phyloP scores from a whole-genome alignment of 768 basidiomycete genomes.

The Crucibulum laeve region DNA sequence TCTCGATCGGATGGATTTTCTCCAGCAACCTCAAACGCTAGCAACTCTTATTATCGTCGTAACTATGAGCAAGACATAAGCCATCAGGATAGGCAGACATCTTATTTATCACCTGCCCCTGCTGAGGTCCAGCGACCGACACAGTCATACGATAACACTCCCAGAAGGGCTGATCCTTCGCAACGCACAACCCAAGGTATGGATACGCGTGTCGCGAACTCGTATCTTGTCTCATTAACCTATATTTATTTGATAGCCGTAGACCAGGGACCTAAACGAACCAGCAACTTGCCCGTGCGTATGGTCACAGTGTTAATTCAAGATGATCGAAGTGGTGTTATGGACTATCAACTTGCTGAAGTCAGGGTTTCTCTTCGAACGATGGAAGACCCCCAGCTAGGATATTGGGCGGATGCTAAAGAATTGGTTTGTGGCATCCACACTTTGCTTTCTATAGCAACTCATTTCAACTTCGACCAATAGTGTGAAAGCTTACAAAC shows the following conservation, averaged over 20 bases:
- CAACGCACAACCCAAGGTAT: not conserved
- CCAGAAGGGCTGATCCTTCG: not conserved
- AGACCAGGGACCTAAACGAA: not conserved
- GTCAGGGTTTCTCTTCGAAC: constrained; percentile 54
- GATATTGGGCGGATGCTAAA: constrained; percentile 69
- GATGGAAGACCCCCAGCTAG: constrained; percentile 36
- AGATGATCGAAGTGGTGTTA: constrained; percentile 48
- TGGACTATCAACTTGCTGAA: constrained; percentile 61
- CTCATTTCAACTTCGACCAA: constrained; percentile 1
- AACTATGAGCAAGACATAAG: constrained; percentile 15
- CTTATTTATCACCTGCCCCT: not conserved
- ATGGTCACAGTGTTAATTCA: constrained; percentile 68
- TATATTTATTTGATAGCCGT: not conserved
- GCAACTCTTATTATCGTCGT: constrained; percentile 11
- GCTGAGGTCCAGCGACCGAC: not conserved
- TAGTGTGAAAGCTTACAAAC: constrained; percentile 52
- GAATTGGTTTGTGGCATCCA: constrained; percentile 39
- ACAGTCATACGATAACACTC: not conserved
- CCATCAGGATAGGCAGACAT: constrained; percentile 1
- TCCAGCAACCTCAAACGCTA: not conserved
- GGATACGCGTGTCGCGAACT: not conserved
- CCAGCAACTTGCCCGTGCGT: constrained; percentile 21
- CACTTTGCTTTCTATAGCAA: not conserved
- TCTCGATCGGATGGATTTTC: not conserved
- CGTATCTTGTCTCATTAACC: too few relatives aligned